Base-by-base conservation (phyloP, 306 rosid genomes). In the Lagenaria siceraria region DNA sequence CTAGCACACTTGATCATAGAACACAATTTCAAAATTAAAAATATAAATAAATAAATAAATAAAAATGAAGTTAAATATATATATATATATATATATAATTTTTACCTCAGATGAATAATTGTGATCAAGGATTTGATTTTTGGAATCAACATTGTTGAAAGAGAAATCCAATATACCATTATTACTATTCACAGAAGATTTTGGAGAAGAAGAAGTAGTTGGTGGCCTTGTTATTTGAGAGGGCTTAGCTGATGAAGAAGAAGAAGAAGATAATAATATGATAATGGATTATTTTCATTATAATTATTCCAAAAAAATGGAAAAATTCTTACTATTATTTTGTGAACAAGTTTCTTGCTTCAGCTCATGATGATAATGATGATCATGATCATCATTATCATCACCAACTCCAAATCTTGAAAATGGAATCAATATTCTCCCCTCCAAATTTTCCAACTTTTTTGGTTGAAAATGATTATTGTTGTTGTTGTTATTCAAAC, bases 51-150 rank as follows among this genome's bases (percentile, higher is more conserved):
- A 48, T 49, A 25, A 14, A 14, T 0, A 0, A 65, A 21, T 10
- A 17, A 25, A 13, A 51, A 19, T 17, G 5, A 64, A 59, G 0
- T 7, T 46, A 43, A 10, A 12, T 46, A 12, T 43, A 46, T 46
- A 43, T 48, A 13, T 13, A 13, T 46, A 48, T 48, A 46, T 48
- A 13, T 48, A 13, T 46, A 48, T 48, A 46, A 9, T 12, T 10
- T 48, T 49, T 74, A 74, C 78, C 78, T 74, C 78, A 74, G 64
- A 51, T 55, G 78, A 74, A 74, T 33, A 19, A 10, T 31, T 74
- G 17, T 74, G 62, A 51, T 51, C 61, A 33, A n/a, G 61, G 61
- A 33, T 35, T 51, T 74, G 78, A 19, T 51, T 53, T 19, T 17
- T 55, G 19, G 61, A 31, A 31, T 51, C 65, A 74, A 52, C 6